Evolutionary conservation across 495 filamentous ascomycete genomes (phyloP).

Genomic region (Penicillium bovifimosum): DNA sequence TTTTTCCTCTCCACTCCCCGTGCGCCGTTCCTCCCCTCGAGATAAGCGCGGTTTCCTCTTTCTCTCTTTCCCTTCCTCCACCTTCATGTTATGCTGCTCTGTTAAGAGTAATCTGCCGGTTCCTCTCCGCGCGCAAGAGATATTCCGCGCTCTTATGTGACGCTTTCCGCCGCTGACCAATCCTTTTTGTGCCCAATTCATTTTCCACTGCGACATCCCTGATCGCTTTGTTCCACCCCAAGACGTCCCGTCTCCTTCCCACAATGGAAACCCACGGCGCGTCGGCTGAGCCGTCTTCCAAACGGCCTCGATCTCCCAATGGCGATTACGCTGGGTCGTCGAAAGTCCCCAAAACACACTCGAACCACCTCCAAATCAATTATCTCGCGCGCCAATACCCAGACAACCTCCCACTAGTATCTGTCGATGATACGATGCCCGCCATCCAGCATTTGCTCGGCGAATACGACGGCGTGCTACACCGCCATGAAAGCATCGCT

Average conservation of each 20-base stretch:
- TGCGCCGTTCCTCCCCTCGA: conserved; percentile 8
- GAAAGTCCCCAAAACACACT: conserved; percentile 50
- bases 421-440: conserved; percentile 54
- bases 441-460: conserved; percentile 61
- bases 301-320: conserved; percentile 58
- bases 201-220: background rate
- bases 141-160: conserved; percentile 7
- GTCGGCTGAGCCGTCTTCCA: conserved; percentile 40
- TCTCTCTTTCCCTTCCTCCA: conserved; percentile 10
- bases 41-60: background rate
- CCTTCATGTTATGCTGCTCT: conserved; percentile 4
- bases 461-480: conserved; percentile 77
- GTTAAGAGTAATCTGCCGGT: conserved; percentile 1
- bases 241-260: background rate
- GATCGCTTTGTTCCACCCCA: background rate
- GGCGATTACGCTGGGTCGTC: conserved; percentile 42
- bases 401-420: conserved; percentile 57
- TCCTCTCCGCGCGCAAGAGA: conserved; percentile 10
- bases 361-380: conserved; percentile 70
- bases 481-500: conserved; percentile 79
- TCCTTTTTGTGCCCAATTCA: background rate
- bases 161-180: background rate
- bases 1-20: conserved; percentile 12
- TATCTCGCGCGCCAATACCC: conserved; percentile 65
- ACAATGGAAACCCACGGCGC: conserved; percentile 37